phyloP scores from a whole-genome alignment of 805 yeast genomes.

The Metschnikowia continentalis region DNA sequence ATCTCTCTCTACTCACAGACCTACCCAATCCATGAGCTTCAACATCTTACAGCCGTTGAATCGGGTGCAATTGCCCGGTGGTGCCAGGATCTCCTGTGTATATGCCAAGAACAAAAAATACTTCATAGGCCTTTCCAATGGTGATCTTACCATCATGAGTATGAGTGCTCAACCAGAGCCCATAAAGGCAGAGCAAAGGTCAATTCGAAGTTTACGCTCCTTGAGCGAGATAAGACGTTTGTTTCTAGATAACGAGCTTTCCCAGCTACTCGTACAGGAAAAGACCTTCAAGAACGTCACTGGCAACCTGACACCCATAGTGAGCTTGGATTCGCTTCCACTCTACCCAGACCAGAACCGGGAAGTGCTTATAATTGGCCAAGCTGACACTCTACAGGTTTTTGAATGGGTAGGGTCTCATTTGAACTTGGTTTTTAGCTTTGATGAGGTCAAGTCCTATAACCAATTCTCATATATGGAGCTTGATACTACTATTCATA shows the following conservation, averaged over 20 bases:
- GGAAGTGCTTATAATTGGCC: conserved; percentile 25
- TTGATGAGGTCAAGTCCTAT: conserved; percentile 24
- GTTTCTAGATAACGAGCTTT: conserved; percentile 19
- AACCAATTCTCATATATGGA: conserved; percentile 17
- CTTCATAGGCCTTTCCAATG: conserved; percentile 33
- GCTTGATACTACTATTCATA: conserved; percentile 1
- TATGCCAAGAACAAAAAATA: conserved; percentile 18
- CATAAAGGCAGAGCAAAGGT: conserved; percentile 9
- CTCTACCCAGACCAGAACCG: conserved; percentile 19
- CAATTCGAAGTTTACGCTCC: conserved; percentile 20
- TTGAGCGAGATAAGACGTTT: conserved; percentile 22
- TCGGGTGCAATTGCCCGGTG: conserved; percentile 27
- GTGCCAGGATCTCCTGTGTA: conserved; percentile 23
- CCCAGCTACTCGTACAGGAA: conserved; percentile 18
- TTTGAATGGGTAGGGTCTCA: conserved; percentile 31
- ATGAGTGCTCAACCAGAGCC: conserved; percentile 14
- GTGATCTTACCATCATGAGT: conserved; percentile 29
- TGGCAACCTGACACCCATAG: conserved; percentile 17
- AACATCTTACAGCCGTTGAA: conserved; percentile 36
- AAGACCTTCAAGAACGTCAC: conserved; percentile 21
- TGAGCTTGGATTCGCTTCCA: conserved; percentile 15
- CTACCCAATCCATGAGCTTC: conserved; percentile 28
- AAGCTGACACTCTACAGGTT: conserved; percentile 22
- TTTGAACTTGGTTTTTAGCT: conserved; percentile 27
- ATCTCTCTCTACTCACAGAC: background rate